Evolutionary conservation across 2,329 filamentous ascomycete species (phyloP), one percentile per base, ranked within the genome.

Genomic region (Diaporthe aspalathi): DNA sequence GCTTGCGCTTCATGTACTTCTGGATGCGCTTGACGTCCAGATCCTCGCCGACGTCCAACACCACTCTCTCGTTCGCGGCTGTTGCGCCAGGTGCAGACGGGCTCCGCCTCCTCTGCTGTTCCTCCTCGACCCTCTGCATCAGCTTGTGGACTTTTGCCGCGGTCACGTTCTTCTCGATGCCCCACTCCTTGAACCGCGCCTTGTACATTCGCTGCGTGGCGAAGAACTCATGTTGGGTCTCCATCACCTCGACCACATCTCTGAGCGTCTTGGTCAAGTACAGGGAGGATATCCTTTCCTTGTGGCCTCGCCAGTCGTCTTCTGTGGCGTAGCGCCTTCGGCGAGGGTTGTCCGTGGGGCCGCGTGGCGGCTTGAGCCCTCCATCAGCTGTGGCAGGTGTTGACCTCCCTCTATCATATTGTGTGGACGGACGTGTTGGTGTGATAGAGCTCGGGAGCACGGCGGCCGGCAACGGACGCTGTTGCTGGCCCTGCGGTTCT

Each of bases 161-260:
- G 71, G 79, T 80, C 68, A 78, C 74, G 69, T 79, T 79, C 74
- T 81, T 81, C 60, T 78, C 74, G 9, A 80, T 73, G 2, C 75
- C 76, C 79, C 79, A 81, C 45, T 77, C 77, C 72, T 76, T 79
- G 70, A 80, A 78, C 17, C 79, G 76, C 1, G 77, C 78, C 65
- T 80, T 78, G 75, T 79, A 81, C 79, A 81, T 81, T 9, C 79
- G 77, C 27, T 76, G 73, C 70, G 77, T 79, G 6, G 78, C 79
- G 20, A 72, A 69, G 60, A 80, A 78, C 35, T 57, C 35, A 53
- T 77, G 65, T 8, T 77, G 69, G 6, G 65, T 16, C 3, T 74
- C 73, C 78, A 80, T 80, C 38, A 76, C 72, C 9, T 73, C 54
- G 71, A 77, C 77, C 2, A 79, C 77, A 38, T 79, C 75, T 43